These are phyloP conservation scores for Aphanomyces stellatus DNA, from an alignment of 352 stramenopile genomes.

Conservation along the genomic window DNA sequence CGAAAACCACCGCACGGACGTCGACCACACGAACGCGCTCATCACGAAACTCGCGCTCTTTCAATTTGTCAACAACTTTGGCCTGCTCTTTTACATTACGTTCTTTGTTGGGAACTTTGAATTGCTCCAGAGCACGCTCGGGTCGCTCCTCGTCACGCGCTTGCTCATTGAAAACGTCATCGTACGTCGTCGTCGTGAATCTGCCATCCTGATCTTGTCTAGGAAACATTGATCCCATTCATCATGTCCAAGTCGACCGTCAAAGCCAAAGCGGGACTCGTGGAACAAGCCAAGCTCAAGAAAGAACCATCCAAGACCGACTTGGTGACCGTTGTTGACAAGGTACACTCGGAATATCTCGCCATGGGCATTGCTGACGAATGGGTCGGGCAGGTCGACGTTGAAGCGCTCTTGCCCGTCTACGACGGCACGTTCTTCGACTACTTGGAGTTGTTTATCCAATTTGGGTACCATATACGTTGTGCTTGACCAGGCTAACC, in stretches of 20 bases:
- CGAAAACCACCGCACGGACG: conserved; percentile 89
- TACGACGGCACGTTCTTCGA: conserved; percentile 88
- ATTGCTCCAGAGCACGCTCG: conserved; percentile 86
- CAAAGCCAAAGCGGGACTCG: conserved; percentile 66
- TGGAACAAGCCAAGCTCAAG: conserved; percentile 33
- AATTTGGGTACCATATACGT: conserved; percentile 78
- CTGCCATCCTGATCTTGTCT: conserved; percentile 17
- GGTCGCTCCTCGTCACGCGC: conserved; percentile 71
- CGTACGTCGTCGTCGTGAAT: not conserved
- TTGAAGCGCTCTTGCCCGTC: conserved; percentile 66
- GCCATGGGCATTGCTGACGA: too few species aligned
- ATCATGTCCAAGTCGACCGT: conserved; percentile 67
- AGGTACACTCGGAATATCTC: too few species aligned
- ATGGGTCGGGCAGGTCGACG: conserved; percentile 31
- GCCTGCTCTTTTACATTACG: conserved; percentile 93
- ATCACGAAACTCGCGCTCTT: conserved; percentile 98
- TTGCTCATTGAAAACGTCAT: conserved; percentile 59
- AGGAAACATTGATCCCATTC: conserved; percentile 75
- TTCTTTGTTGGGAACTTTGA: conserved; percentile 85
- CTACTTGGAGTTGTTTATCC: conserved; percentile 92
- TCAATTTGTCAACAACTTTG: conserved; percentile 97
- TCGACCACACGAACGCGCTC: conserved; percentile 82
- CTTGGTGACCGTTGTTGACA: conserved; percentile 40
- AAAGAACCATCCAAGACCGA: conserved; percentile 48
- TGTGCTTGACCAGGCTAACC: not conserved